Evolutionary conservation across 257 asterid species (phyloP), one percentile per base, ranked within the genome.

Genomic region (Scutellaria galericulata): DNA sequence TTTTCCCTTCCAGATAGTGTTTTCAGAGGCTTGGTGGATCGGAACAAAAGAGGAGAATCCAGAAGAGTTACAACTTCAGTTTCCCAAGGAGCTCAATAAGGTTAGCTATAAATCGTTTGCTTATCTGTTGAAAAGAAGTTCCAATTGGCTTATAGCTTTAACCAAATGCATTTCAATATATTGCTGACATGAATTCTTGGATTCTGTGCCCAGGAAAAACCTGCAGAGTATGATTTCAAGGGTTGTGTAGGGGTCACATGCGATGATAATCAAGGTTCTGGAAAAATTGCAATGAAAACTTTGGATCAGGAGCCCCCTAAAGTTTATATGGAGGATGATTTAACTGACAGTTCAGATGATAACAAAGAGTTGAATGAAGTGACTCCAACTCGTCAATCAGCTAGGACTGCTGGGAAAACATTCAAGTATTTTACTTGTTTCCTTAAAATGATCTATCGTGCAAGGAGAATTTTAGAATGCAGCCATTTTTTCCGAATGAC

Each of bases 1-100:
- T 75, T 72, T 81, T 78, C 15, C 37, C 48, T 80, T 64, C 75
- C 83, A 92, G 98, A 76, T 92, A 75, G 96, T 90, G 59, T 92
- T 92, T 81, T 90, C 98, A 50, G 96, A 92, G 79, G 98, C 96
- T 51, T 92, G 98, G 97, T 92, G 98, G 97, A 87, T 92, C 47
- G 98, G 98, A 69, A 88, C 70, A 73, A 88, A 90, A 76, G 96
- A 88, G 42, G 91, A 88, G 75, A 92, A 92, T 83, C 98, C 98
- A 40, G 91, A 84, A 68, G 98, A 92, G 83, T 73, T 80, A 63
- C 84, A 76, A 37, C 95, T 90, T 67, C 84, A 77, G 76, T 92
- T 86, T 79, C 98, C 97, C 8, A 71, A 83, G 80, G 93, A 88
- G 83, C 66, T 90, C 84, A 78, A 73, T 80, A 55, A 73, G 90